Percentiles rank a stretch among this genome's conserved stretches.
These are phyloP conservation scores for Smallanthus sonchifolius DNA, from an alignment of 129 eudicot species.

Conservation along the genomic window DNA sequence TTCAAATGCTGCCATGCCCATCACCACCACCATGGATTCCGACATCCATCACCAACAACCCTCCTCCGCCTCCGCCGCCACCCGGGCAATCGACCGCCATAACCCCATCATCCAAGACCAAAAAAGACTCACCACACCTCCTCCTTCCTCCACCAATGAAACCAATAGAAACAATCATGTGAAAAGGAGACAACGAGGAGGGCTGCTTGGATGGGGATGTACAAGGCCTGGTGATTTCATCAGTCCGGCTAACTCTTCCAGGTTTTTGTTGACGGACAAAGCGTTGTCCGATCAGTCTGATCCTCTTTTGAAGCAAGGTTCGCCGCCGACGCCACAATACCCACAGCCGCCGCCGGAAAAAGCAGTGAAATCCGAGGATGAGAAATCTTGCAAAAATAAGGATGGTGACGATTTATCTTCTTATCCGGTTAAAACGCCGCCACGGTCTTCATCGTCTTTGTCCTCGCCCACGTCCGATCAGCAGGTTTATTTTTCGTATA, in stretches of 20 bases:
- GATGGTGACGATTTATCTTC: constrained; percentile 1
- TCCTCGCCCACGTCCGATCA: constrained; percentile 35
- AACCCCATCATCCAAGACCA: constrained; percentile 81
- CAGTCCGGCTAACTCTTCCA: constrained; percentile 67
- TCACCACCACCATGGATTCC: constrained; percentile 34
- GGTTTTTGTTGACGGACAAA: constrained; percentile 60
- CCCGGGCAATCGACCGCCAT: constrained; percentile 85
- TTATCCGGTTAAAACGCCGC: constrained; percentile 26
- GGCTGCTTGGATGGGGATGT: constrained; percentile 21
- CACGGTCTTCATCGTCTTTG: constrained; percentile 22
- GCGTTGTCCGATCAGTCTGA: constrained; percentile 31
- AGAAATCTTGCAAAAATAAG: background rate
- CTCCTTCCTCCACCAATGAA: constrained; percentile 11
- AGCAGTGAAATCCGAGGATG: background rate
- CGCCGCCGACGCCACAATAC: constrained; percentile 1
- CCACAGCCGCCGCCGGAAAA: constrained; percentile 16
- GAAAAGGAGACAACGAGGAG: constrained; percentile 18
- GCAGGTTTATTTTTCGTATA: constrained; percentile 47
- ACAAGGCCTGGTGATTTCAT: constrained; percentile 46
- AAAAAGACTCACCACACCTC: constrained; percentile 28
- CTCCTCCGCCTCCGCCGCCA: constrained; percentile 32
- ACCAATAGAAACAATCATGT: background rate
- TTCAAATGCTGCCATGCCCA: constrained; percentile 51
- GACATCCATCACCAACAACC: constrained; percentile 18
- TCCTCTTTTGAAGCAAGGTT: constrained; percentile 43